These are phyloP conservation scores for Lactarius sp. DNA, from an alignment of 768 basidiomycete species.

Conservation along the genomic window DNA sequence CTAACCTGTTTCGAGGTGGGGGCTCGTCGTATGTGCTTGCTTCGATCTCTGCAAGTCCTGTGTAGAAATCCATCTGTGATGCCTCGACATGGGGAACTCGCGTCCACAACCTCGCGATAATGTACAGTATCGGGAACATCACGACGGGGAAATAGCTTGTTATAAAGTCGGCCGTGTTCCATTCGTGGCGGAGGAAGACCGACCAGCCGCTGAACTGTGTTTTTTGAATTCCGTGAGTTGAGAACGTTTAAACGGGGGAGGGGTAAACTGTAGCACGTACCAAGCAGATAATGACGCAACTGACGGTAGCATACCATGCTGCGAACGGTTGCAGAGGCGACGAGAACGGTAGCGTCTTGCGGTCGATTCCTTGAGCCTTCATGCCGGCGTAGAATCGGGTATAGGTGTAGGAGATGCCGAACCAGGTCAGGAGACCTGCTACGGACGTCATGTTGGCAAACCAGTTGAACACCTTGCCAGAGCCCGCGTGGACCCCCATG, in stretches of 20 bases:
- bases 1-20: conserved; percentile 60
- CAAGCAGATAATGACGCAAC: conserved; percentile 48
- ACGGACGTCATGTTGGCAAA: conserved; percentile 58
- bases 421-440: conserved; percentile 45
- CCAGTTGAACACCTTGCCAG: conserved; percentile 76
- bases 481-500: conserved; percentile 66
- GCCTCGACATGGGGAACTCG: conserved; percentile 43
- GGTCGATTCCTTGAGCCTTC: conserved; percentile 73
- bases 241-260: conserved; percentile 28
- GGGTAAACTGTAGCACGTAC: conserved; percentile 38
- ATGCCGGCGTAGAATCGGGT: conserved; percentile 79
- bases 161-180: conserved; percentile 64
- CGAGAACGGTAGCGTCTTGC: conserved; percentile 64
- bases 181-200: conserved; percentile 50
- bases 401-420: conserved; percentile 45
- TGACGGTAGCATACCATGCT: conserved; percentile 47
- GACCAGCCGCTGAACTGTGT: conserved; percentile 44
- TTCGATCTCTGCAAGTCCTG: conserved; percentile 42
- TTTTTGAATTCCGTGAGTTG: conserved; percentile 17
- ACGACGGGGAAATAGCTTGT: conserved; percentile 71
- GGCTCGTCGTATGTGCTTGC: conserved; percentile 52
- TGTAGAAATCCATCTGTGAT: conserved; percentile 81
- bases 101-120: conserved; percentile 50
- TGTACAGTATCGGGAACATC: conserved; percentile 75
- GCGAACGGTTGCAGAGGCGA: conserved; percentile 67